Base-by-base conservation (phyloP, 257 asterid species). In the Hygrophila difformis region DNA sequence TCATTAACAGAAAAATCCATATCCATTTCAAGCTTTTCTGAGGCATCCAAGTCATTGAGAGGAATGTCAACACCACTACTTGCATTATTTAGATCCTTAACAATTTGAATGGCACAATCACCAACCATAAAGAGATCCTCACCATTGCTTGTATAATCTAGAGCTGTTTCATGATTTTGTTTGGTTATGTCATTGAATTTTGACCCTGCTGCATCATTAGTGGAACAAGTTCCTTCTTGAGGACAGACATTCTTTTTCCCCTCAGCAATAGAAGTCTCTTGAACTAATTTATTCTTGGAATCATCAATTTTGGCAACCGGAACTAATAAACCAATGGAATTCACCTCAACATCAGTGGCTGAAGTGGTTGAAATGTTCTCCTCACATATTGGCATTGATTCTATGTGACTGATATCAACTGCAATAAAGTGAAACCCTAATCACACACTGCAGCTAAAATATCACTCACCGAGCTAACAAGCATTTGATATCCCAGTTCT, bases 21-120 rank as follows among this genome's bases (percentile, higher is more conserved):
- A 41, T 68, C 65, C 56, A 50, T 56, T 33, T 44, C 58, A 13
- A 56, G 68, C 55, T 50, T 57, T 31, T 55, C 60, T 8, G 17
- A 51, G 22, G 46, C 54, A 59, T 42, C 75, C 60, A 44, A 57
- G 18, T 60, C 73, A 65, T 47, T 69, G 62, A 57, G 49, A 47
- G 31, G 59, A 46, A 37, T 22, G 47, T 31, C 64, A 19, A 29
- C 64, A 59, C 36, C 39, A 37, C 18, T 22, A 44, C 24, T 43
- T 42, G 18, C 44, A 44, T 51, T 55, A 18, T 57, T 71, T 34
- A 38, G 62, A 22, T 68, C 71, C 47, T 63, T 13, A 31, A 17
- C 33, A 51, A 38, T 65, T 41, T 46, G 52, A 31, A 57, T 15
- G 47, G 50, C 65, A 47, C 44, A 45, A 60, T 52, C 64, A 8